Conservation (phyloP, 202 grass and related monocot genomes). For the Digitaria exilis region DNA sequence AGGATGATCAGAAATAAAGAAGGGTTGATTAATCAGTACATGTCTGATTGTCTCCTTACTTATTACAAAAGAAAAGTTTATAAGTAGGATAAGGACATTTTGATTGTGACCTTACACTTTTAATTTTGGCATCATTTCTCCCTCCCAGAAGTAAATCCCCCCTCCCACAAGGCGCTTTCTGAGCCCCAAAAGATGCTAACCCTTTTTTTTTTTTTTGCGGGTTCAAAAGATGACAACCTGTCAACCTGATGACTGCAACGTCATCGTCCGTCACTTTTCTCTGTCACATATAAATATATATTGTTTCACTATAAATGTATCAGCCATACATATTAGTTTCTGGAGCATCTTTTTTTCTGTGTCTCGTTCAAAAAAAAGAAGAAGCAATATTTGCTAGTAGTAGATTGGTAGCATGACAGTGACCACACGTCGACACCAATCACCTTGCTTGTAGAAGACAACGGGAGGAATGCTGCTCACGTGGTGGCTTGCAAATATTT, state of each 20-base stretch:
- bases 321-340: background rate
- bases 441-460: slow-evolving; percentile 15
- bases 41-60: slow-evolving; percentile 45
- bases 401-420: background rate
- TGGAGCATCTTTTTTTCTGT: background rate
- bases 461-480: background rate
- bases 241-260: slow-evolving; percentile 28
- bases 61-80: slow-evolving; percentile 44
- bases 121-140: slow-evolving; percentile 20
- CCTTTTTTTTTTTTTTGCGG: no score
- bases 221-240: no score
- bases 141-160: background rate
- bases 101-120: slow-evolving; percentile 30
- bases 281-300: background rate
- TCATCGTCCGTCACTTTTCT: slow-evolving; percentile 23
- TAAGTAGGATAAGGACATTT: slow-evolving; percentile 5
- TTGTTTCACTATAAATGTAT: no score
- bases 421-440: slow-evolving; percentile 24
- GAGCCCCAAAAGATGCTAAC: slow-evolving; percentile 19
- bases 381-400: background rate
- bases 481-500: slow-evolving; percentile 13
- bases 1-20: background rate
- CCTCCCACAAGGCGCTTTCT: slow-evolving; percentile 5
- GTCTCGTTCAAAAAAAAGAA: background rate
- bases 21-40: slow-evolving; percentile 19